Percentiles rank a stretch among this genome's conserved stretches.
Conservation (phyloP, 169 alveolate genomes). For the Cryptosporidium bovis region DNA sequence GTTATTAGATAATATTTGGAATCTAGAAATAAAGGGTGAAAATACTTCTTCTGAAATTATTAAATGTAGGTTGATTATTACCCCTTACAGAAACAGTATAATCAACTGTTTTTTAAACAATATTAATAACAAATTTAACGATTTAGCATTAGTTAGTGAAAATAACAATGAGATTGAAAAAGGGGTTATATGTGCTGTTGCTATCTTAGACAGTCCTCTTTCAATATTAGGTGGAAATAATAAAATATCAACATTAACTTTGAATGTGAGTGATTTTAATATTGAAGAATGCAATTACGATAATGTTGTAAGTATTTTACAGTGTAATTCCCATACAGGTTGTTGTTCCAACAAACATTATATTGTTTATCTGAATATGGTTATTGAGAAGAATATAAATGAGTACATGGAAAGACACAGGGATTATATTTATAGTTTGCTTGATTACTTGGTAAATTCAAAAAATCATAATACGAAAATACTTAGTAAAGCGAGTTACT, state of each 20-base stretch:
- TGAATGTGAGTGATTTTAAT: background rate
- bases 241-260: slow-evolving; percentile 1
- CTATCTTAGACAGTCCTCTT: slow-evolving; percentile 10
- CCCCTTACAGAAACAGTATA: background rate
- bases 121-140: background rate
- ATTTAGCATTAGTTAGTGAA: background rate
- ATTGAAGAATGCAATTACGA: background rate
- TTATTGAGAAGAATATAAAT: background rate
- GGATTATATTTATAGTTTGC: background rate
- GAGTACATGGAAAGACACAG: background rate
- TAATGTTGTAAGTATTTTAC: slow-evolving; percentile 18
- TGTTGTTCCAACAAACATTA: slow-evolving; percentile 45
- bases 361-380: slow-evolving; percentile 23
- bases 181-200: slow-evolving; percentile 6
- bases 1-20: background rate
- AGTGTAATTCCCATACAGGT: slow-evolving; percentile 39
- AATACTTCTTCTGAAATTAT: background rate
- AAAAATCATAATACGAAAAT: background rate
- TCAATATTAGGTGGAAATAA: background rate
- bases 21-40: background rate
- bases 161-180: background rate
- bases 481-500: slow-evolving; percentile 28
- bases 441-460: background rate
- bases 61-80: slow-evolving; percentile 10
- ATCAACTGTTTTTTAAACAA: no score